Evolutionary conservation across 768 basidiomycete species (phyloP).

Genomic region (Imleria badia): DNA sequence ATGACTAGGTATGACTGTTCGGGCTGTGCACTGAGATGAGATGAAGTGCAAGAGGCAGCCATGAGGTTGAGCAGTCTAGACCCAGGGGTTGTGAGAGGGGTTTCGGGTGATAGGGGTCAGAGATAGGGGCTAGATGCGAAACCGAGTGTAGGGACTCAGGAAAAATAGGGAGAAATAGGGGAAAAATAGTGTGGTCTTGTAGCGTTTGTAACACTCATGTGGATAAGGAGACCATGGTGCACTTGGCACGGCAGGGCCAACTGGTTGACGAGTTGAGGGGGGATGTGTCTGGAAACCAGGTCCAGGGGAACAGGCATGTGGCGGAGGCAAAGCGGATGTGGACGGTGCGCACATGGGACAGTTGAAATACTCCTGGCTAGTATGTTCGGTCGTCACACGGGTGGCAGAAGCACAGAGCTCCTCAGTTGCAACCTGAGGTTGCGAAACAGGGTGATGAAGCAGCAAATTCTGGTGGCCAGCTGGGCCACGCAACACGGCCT

Average conservation of each 20-base stretch:
- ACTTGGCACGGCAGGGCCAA: slow-evolving; percentile 52
- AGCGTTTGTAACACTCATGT: no score
- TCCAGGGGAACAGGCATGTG: slow-evolving; percentile 51
- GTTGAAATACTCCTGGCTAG: slow-evolving; percentile 54
- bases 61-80: no score
- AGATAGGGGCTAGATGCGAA: no score
- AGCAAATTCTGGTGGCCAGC: slow-evolving; percentile 55
- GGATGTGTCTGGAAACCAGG: slow-evolving; percentile 50
- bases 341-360: slow-evolving; percentile 55
- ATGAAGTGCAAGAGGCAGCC: no score
- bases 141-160: no score
- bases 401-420: slow-evolving; percentile 45
- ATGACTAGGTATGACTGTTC: no score
- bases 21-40: no score
- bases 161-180: no score
- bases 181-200: no score
- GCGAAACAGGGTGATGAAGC: slow-evolving; percentile 68
- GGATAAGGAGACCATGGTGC: slow-evolving; percentile 62
- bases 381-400: slow-evolving; percentile 43
- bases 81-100: no score
- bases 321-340: slow-evolving; percentile 59
- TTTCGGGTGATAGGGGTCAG: no score
- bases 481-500: slow-evolving; percentile 48
- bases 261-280: slow-evolving; percentile 44
- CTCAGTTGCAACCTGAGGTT: slow-evolving; percentile 53